A percentile compares a stretch with the other conserved stretches of the same genome.
Conservation (phyloP, 306 rosid species). For the Pterocarpus macrocarpus region DNA sequence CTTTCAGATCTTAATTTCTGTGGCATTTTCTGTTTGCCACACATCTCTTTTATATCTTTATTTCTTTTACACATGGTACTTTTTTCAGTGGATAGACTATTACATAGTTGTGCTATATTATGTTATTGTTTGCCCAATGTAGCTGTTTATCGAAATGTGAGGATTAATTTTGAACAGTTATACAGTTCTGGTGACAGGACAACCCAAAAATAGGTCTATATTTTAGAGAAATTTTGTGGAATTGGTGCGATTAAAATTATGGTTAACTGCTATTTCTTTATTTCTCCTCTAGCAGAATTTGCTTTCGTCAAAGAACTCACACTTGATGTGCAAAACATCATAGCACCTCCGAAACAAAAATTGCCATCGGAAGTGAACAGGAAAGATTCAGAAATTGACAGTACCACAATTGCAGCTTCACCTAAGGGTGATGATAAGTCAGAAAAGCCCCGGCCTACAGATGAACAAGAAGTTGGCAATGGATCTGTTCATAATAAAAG, state of each 20-base stretch:
- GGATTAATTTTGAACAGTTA: conserved; percentile 36
- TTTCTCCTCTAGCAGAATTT: conserved; percentile 70
- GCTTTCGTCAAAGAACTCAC: conserved; percentile 89
- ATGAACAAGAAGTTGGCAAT: conserved; percentile 74
- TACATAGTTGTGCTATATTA: conserved; percentile 2
- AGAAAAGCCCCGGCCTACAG: conserved; percentile 60
- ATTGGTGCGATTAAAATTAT: conserved; percentile 21
- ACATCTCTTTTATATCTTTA: background rate
- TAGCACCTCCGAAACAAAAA: conserved; percentile 81
- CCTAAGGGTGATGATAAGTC: conserved; percentile 62
- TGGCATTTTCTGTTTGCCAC: background rate
- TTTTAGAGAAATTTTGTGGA: conserved; percentile 24
- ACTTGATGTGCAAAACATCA: conserved; percentile 78
- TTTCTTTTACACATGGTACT: background rate
- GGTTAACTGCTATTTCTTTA: conserved; percentile 29
- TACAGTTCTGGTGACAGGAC: conserved; percentile 23
- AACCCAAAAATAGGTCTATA: conserved; percentile 26
- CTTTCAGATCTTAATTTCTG: conserved; percentile 13
- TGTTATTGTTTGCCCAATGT: conserved; percentile 16
- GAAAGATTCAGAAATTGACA: conserved; percentile 53
- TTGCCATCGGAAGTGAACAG: conserved; percentile 46
- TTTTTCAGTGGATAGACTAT: conserved; percentile 1
- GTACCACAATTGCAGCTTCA: conserved; percentile 64
- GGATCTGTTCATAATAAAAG: conserved; percentile 69
- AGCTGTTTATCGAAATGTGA: conserved; percentile 31